Conservation (phyloP, 306 rosid genomes). For the Calophaca sinica region DNA sequence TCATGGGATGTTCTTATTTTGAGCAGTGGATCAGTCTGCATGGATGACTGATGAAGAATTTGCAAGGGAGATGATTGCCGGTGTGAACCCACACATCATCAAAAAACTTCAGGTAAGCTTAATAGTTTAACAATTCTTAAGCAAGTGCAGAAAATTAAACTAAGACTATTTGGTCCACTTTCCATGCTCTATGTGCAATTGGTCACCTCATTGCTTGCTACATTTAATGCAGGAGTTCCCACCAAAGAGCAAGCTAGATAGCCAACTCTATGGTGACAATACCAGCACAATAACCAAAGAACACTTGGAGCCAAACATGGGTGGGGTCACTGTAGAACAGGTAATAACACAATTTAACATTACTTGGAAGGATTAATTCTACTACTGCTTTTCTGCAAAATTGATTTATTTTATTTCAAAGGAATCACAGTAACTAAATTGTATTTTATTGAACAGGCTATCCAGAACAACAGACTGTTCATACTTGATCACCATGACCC, state of each 20-base stretch:
- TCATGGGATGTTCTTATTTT: conserved; percentile 32
- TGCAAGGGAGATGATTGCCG: conserved; percentile 78
- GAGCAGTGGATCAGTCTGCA: conserved; percentile 59
- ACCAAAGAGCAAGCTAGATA: conserved; percentile 70
- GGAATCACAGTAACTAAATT: neutral
- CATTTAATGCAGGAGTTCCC: conserved; percentile 68
- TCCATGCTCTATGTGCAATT: conserved; percentile 2
- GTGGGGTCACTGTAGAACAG: conserved; percentile 65
- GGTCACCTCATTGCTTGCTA: neutral
- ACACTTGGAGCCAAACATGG: conserved; percentile 57
- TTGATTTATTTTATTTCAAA: neutral
- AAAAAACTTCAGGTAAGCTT: conserved; percentile 48
- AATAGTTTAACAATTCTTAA: neutral
- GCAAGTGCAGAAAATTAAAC: neutral
- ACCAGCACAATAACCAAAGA: conserved; percentile 59
- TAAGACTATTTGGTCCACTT: neutral
- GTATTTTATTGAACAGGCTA: conserved; percentile 56
- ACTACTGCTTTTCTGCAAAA: neutral
- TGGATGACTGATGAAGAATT: conserved; percentile 90
- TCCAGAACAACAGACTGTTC: conserved; percentile 59
- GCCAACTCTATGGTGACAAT: conserved; percentile 62
- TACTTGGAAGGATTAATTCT: neutral
- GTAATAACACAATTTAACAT: conserved; percentile 43
- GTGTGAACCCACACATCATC: conserved; percentile 72
- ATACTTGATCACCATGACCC: conserved; percentile 75